Evolutionary conservation across 1,284 basidiomycete genomes (phyloP), one percentile per base, ranked within the genome.

Genomic region (Thelephora terrestris): DNA sequence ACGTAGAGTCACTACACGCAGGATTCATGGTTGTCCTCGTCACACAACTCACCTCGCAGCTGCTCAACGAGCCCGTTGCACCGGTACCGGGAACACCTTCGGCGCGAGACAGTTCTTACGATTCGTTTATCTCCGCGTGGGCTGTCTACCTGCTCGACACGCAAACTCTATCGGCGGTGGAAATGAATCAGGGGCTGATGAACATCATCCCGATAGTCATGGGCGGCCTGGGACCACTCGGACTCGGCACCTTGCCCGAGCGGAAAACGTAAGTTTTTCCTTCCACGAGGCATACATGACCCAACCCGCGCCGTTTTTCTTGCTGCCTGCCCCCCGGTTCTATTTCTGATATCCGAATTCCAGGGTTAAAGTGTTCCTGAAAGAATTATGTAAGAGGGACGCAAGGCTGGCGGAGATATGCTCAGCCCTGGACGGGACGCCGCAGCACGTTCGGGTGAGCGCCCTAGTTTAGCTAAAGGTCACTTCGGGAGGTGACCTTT

Each of bases 41-140:
- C 27, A 63, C 66, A n/a, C 70, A 70, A 6, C 76, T 81, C 42
- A 56, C 79, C 43, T 61, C 70, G 1, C 54, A 59, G 16, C 64
- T 87, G 7, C 51, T 69, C 32, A 55, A 57, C 24, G 61, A 57
- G 38, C 45, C 17, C 35, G 47, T 46, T 6, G 51, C 7, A 23
- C 43, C 46, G 21, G 29, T 29, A 10, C 51, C 50, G 3, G 48
- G 45, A 9, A 48, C 55, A 18, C 55, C 51, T 20, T 43, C 49
- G 10, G 56, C 51, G 36, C 55, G 50, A 10, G 68, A 68, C 54
- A 48, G 63, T 9, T 73, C 80, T 1, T 80, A 79, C 57, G 69
- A 74, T 37, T 62, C 71, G 49, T 82, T 78, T 54, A 65, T 86
- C 12, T 78, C 80, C 14, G 74, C 76, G 46, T 89, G 85, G 85